Evolutionary conservation across 148 eudicot genomes (phyloP), one percentile per base, ranked within the genome.

Genomic region (Arctostaphylos glauca): DNA sequence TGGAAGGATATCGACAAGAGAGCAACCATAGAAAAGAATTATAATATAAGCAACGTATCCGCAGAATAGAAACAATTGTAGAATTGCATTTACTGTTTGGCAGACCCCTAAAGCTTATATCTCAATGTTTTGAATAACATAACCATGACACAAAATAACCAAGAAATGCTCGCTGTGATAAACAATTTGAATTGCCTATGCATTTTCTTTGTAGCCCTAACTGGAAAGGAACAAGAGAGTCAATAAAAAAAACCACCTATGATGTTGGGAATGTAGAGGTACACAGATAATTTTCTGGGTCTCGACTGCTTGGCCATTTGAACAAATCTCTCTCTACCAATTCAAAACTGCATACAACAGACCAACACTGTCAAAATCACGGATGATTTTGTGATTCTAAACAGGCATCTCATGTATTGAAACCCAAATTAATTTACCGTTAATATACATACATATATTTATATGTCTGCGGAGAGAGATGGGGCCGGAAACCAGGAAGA

Each of bases 231-330:
- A 23, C 38, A 64, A 74, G 19, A 64, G 46, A 49, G 52, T 9
- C 9, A 13, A 66, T 4, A 31, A 2, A 31, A 71, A 71, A 60
- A 85, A 91, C 78, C 70, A 94, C 98, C 98, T 19, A 95, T 93
- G 79, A 95, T 91, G 80, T 95, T 93, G 50, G 98, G 98, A 60
- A 95, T 88, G 84, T 95, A 95, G 81, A 95, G 93, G 76, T 93
- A 95, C 18, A 93, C 93, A 8, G 89, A 84, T 14, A 82, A 80
- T 83, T 90, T 90, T 68, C 83, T 84, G 5, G 85, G 87, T 79
- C 89, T 94, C 18, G 92, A 81, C 75, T 80, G 80, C 77, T 91
- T 89, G 47, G 88, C 90, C 95, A 92, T 92, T 83, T 38, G 59
- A 8, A 9, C 5, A 66, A 66, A 67, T 50, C 82, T 60, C 50